Evolutionary conservation across 768 basidiomycete genomes (phyloP).

Genomic region (Suillus spraguei): DNA sequence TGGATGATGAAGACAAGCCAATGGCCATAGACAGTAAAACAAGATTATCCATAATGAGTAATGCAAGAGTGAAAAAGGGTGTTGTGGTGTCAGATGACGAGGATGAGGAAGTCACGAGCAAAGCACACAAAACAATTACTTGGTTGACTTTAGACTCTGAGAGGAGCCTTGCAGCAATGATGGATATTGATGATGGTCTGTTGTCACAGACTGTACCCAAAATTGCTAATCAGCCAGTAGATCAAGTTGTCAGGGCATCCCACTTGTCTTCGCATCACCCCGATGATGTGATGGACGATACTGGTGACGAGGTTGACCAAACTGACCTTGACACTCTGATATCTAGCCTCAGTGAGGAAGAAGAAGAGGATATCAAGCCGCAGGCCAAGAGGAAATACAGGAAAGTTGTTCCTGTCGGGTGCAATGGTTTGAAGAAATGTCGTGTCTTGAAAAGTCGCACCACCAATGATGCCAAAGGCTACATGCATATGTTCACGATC

Average conservation of each 20-base stretch:
- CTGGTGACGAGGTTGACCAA: conserved; percentile 32
- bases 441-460: conserved; percentile 61
- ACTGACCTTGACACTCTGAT: conserved; percentile 28
- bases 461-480: conserved; percentile 66
- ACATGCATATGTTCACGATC: conserved; percentile 54
- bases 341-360: conserved; percentile 32
- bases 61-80: conserved; percentile 46
- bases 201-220: conserved; percentile 17
- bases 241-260: conserved; percentile 27
- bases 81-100: conserved; percentile 65
- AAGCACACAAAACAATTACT: conserved; percentile 32
- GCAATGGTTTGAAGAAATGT: conserved; percentile 78
- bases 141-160: conserved; percentile 44
- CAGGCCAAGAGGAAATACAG: conserved; percentile 41
- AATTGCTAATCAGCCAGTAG: conserved; percentile 21
- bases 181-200: conserved; percentile 79
- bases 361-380: conserved; percentile 30
- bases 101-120: conserved; percentile 36
- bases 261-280: conserved; percentile 21
- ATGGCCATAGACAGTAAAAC: conserved; percentile 16
- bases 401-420: conserved; percentile 52
- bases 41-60: conserved; percentile 10
- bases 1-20: conserved; percentile 20
- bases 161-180: conserved; percentile 56
- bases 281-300: conserved; percentile 31